Percentiles rank a stretch among this genome's conserved stretches.
Evolutionary conservation across 2,329 filamentous ascomycete species (phyloP).

Genomic region (Trichoderma hamatum): DNA sequence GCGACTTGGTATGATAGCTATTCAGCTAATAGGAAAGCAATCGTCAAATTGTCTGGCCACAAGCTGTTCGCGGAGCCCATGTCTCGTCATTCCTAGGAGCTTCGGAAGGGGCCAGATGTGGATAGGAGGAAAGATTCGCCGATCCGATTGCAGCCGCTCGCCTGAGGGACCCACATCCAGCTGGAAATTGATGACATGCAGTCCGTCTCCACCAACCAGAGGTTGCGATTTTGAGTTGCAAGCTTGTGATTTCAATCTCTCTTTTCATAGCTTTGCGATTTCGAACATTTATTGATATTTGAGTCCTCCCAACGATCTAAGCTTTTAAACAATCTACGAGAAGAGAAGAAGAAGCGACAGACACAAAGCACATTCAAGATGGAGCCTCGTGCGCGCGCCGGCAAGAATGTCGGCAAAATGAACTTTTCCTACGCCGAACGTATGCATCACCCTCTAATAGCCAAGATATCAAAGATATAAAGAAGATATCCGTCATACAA

Average conservation of each 20-base stretch:
- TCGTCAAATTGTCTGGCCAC: not conserved
- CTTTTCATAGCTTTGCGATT: not conserved
- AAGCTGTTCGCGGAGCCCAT: constrained; percentile 15
- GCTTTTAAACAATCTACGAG: not conserved
- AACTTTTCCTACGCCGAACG: constrained; percentile 75
- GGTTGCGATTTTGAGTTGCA: constrained; percentile 10
- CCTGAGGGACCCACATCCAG: constrained; percentile 12
- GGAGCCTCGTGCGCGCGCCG: constrained; percentile 76
- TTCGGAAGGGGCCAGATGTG: constrained; percentile 26
- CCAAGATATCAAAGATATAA: not conserved
- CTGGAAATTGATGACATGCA: constrained; percentile 14
- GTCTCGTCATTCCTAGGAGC: constrained; percentile 17
- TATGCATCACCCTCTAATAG: constrained; percentile 43
- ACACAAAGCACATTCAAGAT: constrained; percentile 49
- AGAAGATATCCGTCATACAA: not conserved
- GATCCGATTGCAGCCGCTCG: constrained; percentile 27
- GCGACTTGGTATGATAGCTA: not conserved
- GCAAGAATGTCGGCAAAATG: constrained; percentile 81
- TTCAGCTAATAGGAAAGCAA: not conserved
- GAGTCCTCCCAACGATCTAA: not conserved
- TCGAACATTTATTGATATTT: not conserved
- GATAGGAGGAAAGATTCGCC: constrained; percentile 46
- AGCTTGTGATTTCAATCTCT: not conserved
- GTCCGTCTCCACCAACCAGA: constrained; percentile 19
- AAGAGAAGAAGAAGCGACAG: not conserved